Percentiles rank a stretch among this genome's conserved stretches.
Evolutionary conservation across 164 flowering plant genomes (phyloP).

Genomic region (Liquidambar formosana): DNA sequence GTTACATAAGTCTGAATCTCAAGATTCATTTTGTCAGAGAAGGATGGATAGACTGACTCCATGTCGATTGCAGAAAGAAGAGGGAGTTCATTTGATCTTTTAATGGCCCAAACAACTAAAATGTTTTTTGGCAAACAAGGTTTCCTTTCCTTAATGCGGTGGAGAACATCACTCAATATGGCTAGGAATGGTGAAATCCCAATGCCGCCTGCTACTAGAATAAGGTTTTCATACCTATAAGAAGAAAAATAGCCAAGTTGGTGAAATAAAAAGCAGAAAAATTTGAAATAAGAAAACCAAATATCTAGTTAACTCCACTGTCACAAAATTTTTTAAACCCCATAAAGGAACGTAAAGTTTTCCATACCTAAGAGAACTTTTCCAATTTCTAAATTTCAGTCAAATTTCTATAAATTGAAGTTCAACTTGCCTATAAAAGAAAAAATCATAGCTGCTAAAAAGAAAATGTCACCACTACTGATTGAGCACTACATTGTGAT

Average conservation of each 20-base stretch:
- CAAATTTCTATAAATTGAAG: too few species aligned
- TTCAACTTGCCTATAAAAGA: too few species aligned
- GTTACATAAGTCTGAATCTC: constrained; percentile 72
- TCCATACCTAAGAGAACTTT: too few species aligned
- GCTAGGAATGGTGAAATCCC: constrained; percentile 97
- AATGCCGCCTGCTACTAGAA: constrained; percentile 94
- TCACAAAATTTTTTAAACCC: too few species aligned
- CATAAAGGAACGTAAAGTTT: too few species aligned
- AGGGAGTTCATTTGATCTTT: constrained; percentile 72
- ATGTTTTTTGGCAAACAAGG: constrained; percentile 63
- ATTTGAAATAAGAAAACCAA: neutral
- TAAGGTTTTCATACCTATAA: constrained; percentile 74
- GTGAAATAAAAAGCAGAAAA: neutral
- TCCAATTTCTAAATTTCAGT: too few species aligned
- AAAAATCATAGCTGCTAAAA: too few species aligned
- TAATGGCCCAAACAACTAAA: constrained; percentile 81
- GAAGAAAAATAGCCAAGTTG: neutral
- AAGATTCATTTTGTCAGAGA: constrained; percentile 49
- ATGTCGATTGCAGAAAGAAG: constrained; percentile 56
- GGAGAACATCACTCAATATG: constrained; percentile 77
- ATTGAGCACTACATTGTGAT: too few species aligned
- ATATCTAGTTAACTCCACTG: too few species aligned
- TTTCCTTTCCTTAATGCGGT: constrained; percentile 51
- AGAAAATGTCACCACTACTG: too few species aligned
- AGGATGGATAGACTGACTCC: constrained; percentile 61